phyloP scores from a whole-genome alignment of 2,329 filamentous ascomycete genomes.

The Exophiala xenobiotica region DNA sequence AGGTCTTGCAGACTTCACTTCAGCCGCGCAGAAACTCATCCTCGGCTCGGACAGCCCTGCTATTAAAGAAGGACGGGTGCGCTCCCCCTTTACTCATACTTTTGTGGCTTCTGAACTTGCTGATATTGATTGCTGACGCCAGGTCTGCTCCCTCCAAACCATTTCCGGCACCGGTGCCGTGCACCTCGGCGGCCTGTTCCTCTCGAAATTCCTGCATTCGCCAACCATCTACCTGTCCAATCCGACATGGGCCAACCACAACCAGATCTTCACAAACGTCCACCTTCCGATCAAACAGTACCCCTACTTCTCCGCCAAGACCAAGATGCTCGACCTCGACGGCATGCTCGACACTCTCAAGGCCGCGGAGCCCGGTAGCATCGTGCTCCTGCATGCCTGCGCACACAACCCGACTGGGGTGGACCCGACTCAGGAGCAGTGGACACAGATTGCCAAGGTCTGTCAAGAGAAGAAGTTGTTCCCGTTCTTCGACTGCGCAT shows the following conservation, averaged over 20 bases:
- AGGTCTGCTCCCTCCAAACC: conserved; percentile 78
- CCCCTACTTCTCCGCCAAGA: conserved; percentile 88
- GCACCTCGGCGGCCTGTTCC: conserved; percentile 90
- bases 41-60: conserved; percentile 78
- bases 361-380: conserved; percentile 71
- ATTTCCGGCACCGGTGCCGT: conserved; percentile 96
- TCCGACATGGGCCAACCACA: conserved; percentile 98
- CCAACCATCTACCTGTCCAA: conserved; percentile 84
- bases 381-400: conserved; percentile 91
- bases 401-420: conserved; percentile 98
- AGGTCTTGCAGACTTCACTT: conserved; percentile 79
- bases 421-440: conserved; percentile 90
- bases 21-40: conserved; percentile 86
- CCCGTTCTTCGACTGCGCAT: conserved; percentile 97
- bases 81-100: conserved; percentile 25
- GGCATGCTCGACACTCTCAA: conserved; percentile 76
- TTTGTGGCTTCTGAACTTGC: too few species aligned
- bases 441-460: conserved; percentile 80
- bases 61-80: conserved; percentile 74
- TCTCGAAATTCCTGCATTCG: conserved; percentile 82
- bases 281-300: conserved; percentile 74
- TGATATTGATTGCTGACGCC: conserved; percentile 5
- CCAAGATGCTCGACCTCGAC: conserved; percentile 86
- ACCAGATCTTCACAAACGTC: conserved; percentile 96
- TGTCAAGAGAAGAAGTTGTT: conserved; percentile 80